phyloP scores from a whole-genome alignment of 768 basidiomycete species.

The Podaxis sp. region DNA sequence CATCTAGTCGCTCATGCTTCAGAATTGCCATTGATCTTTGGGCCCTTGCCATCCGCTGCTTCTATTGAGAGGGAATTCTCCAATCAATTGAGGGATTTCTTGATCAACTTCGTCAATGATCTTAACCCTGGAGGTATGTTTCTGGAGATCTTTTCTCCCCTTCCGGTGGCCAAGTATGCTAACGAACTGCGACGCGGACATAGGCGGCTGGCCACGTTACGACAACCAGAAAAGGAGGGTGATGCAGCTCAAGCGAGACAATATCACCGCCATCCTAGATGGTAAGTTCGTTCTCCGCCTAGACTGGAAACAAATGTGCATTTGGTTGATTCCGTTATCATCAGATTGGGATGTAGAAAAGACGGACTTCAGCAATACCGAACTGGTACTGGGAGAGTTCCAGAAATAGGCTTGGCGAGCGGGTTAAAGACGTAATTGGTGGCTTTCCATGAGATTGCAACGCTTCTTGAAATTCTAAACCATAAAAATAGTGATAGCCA shows the following conservation, averaged over 20 bases:
- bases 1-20: constrained; percentile 46
- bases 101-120: constrained; percentile 57
- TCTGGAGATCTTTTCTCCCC: not conserved
- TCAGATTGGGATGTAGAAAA: constrained; percentile 41
- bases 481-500: too few species aligned
- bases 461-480: too few species aligned
- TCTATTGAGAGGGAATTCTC: constrained; percentile 43
- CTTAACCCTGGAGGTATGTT: constrained; percentile 52
- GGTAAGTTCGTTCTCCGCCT: constrained; percentile 31
- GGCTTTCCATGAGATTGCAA: too few species aligned
- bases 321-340: not conserved
- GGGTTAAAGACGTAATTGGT: not conserved
- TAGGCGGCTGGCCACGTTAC: constrained; percentile 49
- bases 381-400: constrained; percentile 40
- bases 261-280: constrained; percentile 53
- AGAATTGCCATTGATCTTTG: constrained; percentile 48
- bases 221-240: constrained; percentile 31
- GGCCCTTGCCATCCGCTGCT: constrained; percentile 37
- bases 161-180: not conserved
- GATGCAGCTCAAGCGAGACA: constrained; percentile 49
- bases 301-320: not conserved
- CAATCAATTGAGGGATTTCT: constrained; percentile 48
- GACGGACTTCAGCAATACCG: constrained; percentile 41
- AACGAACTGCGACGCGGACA: not conserved
- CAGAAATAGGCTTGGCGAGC: constrained; percentile 32